phyloP scores from a whole-genome alignment of 2,329 filamentous ascomycete species.

The Penicillium brevicompactum region DNA sequence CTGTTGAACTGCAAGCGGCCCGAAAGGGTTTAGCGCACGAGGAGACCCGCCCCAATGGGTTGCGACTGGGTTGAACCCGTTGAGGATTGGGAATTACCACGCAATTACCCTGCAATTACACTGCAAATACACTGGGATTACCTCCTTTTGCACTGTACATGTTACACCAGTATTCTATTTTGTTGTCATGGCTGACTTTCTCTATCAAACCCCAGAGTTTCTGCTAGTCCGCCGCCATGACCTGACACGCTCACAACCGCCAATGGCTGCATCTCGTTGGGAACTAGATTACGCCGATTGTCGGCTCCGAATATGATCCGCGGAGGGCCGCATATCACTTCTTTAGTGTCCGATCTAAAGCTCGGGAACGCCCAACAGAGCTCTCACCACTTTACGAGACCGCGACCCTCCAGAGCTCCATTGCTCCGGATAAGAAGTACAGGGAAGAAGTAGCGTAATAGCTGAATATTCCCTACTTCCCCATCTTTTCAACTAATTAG shows the following conservation, averaged over 20 bases:
- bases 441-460: no score
- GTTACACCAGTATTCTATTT: no score
- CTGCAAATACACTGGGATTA: not conserved
- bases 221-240: not conserved
- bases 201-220: no score
- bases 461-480: not conserved
- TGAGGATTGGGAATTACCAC: not conserved
- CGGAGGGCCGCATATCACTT: no score
- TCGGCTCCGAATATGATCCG: no score
- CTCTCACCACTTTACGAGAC: conserved; percentile 7
- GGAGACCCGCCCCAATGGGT: conserved; percentile 26
- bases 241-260: not conserved
- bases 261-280: no score
- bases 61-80: conserved; percentile 17
- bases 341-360: not conserved
- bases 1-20: conserved; percentile 36
- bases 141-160: no score
- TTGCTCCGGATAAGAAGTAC: not conserved
- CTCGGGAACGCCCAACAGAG: conserved; percentile 11
- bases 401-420: not conserved
- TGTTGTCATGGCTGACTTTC: no score
- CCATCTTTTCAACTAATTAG: not conserved
- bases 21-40: conserved; percentile 35
- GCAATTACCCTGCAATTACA: not conserved
- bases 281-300: no score